Conservation (phyloP, 805 yeast genomes). For the Myxozyma neotropica region DNA sequence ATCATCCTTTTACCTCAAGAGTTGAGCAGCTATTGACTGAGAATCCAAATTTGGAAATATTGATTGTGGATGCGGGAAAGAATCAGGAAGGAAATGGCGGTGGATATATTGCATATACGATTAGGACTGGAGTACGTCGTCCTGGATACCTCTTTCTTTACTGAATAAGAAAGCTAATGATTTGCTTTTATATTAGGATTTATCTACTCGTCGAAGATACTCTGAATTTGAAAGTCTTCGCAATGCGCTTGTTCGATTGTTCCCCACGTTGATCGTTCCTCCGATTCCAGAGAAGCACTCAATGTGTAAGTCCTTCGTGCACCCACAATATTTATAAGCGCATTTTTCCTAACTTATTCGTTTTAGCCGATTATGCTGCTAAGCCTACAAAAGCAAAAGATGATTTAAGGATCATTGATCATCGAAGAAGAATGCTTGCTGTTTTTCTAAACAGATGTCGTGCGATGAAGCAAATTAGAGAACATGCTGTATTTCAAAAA, state of each 20-base stretch:
- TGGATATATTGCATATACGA: conserved; percentile 81
- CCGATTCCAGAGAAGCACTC: conserved; percentile 91
- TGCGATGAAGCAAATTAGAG: conserved; percentile 56
- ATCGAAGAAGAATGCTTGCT: conserved; percentile 72
- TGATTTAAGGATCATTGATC: conserved; percentile 53
- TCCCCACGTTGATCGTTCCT: conserved; percentile 83
- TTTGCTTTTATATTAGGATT: conserved; percentile 13
- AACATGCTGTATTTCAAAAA: conserved; percentile 65
- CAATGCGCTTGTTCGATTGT: conserved; percentile 65
- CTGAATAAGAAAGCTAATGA: background rate
- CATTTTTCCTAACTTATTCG: background rate
- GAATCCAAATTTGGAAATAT: conserved; percentile 42
- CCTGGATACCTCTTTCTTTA: background rate
- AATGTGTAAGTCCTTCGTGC: conserved; percentile 40
- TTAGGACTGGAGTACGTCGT: conserved; percentile 53
- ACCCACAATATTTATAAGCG: background rate
- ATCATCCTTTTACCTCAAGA: conserved; percentile 35
- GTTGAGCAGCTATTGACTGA: conserved; percentile 43
- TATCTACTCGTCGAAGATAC: conserved; percentile 77
- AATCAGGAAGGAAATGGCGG: conserved; percentile 76
- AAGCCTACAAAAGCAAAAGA: conserved; percentile 51
- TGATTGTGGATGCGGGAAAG: conserved; percentile 81
- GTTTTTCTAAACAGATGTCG: conserved; percentile 79
- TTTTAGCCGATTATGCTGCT: conserved; percentile 47
- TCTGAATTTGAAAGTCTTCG: conserved; percentile 86